Conservation (phyloP, 2,329 filamentous ascomycete species). For the Colletotrichum lini region DNA sequence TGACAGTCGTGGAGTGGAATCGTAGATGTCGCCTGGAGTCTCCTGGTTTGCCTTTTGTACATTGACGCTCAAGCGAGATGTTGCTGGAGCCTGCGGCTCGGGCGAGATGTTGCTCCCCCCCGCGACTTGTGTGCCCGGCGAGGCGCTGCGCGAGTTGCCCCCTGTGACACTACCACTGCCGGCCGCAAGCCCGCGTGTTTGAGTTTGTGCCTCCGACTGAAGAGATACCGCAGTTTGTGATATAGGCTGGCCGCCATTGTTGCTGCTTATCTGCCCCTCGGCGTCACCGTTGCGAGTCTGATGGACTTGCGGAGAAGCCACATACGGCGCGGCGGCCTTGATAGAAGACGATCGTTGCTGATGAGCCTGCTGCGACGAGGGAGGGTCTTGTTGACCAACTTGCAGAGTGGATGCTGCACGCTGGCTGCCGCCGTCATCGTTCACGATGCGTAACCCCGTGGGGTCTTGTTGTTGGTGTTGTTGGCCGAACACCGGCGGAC, state of each 20-base stretch:
- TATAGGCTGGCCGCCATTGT: neutral
- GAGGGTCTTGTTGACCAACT: neutral
- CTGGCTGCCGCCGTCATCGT: neutral
- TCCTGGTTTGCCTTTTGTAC: constrained; percentile 44
- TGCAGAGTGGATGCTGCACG: neutral
- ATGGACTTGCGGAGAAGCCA: constrained; percentile 11
- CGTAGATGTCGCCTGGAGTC: constrained; percentile 51
- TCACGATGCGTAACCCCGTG: neutral
- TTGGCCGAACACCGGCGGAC: neutral
- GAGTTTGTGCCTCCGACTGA: neutral
- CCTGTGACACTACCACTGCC: neutral
- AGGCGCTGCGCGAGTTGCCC: constrained; percentile 3
- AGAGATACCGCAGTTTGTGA: neutral
- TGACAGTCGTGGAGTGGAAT: constrained; percentile 50
- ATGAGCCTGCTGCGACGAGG: constrained; percentile 3
- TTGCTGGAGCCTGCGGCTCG: constrained; percentile 16
- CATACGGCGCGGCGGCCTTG: neutral
- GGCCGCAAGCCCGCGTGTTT: neutral
- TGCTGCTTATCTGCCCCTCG: neutral
- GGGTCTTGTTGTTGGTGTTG: constrained; percentile 12
- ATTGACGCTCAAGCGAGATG: constrained; percentile 38
- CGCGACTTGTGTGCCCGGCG: neutral
- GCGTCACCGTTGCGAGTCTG: neutral
- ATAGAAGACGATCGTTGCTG: neutral
- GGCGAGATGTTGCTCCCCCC: constrained; percentile 10